Conservation (phyloP, 2,329 filamentous ascomycete genomes). For the Aspergillus vadensis region DNA sequence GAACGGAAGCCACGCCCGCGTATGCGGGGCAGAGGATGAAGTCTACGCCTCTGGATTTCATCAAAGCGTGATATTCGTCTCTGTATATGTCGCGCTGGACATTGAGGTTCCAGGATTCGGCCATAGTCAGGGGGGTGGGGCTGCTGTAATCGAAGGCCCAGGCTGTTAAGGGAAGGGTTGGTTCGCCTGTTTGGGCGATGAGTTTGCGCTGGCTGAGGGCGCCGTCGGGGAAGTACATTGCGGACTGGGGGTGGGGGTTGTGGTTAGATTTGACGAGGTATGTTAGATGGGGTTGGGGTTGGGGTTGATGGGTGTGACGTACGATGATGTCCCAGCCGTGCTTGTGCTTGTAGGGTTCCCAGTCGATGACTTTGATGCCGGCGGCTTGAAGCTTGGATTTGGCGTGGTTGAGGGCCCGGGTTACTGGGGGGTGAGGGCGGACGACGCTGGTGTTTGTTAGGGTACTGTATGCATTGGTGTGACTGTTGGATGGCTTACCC, state of each 20-base stretch:
- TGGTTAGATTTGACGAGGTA: neutral
- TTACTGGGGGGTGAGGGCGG: constrained; percentile 65
- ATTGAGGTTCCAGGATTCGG: constrained; percentile 34
- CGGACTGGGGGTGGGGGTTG: constrained; percentile 33
- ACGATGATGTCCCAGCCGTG: constrained; percentile 41
- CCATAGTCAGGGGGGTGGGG: constrained; percentile 25
- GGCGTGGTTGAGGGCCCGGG: constrained; percentile 39
- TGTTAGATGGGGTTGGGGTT: no score
- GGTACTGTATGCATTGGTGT: neutral
- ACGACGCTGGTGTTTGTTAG: constrained; percentile 49
- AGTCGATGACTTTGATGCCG: constrained; percentile 46
- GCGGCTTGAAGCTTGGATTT: constrained; percentile 42
- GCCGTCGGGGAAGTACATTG: constrained; percentile 53
- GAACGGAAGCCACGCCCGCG: constrained; percentile 30
- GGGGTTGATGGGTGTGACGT: constrained; percentile 11
- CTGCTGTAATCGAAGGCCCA: constrained; percentile 38
- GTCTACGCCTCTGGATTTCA: constrained; percentile 33
- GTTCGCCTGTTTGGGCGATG: constrained; percentile 46
- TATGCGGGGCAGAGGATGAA: constrained; percentile 36
- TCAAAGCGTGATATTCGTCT: constrained; percentile 35
- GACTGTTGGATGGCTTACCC: constrained; percentile 35
- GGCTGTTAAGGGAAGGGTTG: constrained; percentile 48
- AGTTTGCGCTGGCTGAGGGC: constrained; percentile 34
- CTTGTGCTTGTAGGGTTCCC: constrained; percentile 38
- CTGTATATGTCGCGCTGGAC: constrained; percentile 31